A percentile compares a stretch with the other conserved stretches of the same genome.
Evolutionary conservation across 176 grass and related monocot genomes (phyloP).

Genomic region (Eleusine indica): DNA sequence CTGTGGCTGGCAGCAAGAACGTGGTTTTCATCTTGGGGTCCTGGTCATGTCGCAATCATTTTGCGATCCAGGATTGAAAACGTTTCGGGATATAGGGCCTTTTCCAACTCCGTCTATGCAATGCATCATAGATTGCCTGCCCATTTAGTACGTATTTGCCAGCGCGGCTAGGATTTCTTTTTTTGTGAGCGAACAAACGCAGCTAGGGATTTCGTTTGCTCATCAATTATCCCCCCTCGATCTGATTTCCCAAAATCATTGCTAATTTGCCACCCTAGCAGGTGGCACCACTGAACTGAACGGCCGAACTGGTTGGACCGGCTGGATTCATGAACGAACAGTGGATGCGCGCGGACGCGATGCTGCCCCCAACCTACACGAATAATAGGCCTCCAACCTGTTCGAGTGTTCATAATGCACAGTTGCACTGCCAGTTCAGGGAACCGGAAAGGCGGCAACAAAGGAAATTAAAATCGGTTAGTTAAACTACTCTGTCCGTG

Average conservation of each 20-base stretch:
- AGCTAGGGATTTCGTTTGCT: not conserved
- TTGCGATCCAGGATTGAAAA: conserved; percentile 20
- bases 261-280: not conserved
- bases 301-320: not conserved
- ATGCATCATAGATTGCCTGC: not conserved
- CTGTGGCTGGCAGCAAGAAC: no score
- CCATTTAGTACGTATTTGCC: not conserved
- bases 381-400: not conserved
- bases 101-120: not conserved
- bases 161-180: not conserved
- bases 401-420: not conserved
- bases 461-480: not conserved
- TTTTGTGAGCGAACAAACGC: no score
- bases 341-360: no score
- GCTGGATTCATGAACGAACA: not conserved
- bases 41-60: not conserved
- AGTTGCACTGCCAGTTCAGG: not conserved
- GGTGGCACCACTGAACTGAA: not conserved
- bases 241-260: conserved; percentile 23
- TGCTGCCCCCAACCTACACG: not conserved
- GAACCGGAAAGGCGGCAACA: not conserved
- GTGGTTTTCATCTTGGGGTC: not conserved
- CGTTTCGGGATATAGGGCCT: not conserved
- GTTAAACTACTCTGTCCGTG: no score
- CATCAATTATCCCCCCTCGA: not conserved